Percentiles rank a stretch among this genome's conserved stretches.
These are phyloP conservation scores for Tetracladium setigerum DNA, from an alignment of 495 filamentous ascomycete species.

Conservation along the genomic window DNA sequence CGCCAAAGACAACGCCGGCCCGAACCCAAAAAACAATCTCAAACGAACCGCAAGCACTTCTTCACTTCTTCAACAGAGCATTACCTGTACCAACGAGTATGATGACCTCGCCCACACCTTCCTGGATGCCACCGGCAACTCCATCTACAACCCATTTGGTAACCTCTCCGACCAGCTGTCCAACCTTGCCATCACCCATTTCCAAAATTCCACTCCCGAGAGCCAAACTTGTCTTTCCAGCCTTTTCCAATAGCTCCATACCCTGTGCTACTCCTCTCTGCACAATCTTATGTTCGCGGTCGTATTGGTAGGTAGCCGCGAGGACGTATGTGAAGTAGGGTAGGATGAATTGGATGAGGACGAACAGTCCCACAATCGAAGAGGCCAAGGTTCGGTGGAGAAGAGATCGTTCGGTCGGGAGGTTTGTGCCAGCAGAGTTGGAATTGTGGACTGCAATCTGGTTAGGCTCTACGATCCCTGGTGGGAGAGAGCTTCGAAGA, in stretches of 20 bases:
- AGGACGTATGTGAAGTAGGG: constrained; percentile 52
- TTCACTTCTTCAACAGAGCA: too few species aligned
- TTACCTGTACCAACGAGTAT: constrained; percentile 31
- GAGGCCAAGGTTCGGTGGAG: constrained; percentile 52
- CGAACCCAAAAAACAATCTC: not conserved
- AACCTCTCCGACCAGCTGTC: constrained; percentile 39
- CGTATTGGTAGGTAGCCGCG: constrained; percentile 46
- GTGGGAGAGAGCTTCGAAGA: constrained; percentile 39
- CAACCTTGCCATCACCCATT: constrained; percentile 50
- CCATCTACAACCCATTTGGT: constrained; percentile 51
- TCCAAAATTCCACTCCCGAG: constrained; percentile 41
- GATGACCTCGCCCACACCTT: constrained; percentile 57
- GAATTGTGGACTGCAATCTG: constrained; percentile 3
- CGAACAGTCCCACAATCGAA: constrained; percentile 46
- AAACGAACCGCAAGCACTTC: not conserved
- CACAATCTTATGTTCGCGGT: constrained; percentile 54
- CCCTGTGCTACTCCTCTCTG: constrained; percentile 42
- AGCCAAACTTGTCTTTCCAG: constrained; percentile 43
- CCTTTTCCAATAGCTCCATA: constrained; percentile 40
- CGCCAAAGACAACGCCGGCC: not conserved
- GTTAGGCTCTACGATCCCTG: constrained; percentile 16
- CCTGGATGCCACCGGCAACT: constrained; percentile 54
- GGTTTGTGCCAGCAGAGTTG: not conserved
- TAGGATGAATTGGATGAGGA: constrained; percentile 47
- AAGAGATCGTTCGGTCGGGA: constrained; percentile 31